A percentile compares a stretch with the other conserved stretches of the same genome.
Evolutionary conservation across 2,329 filamentous ascomycete genomes (phyloP).

Genomic region (Nigrospora oryzae): DNA sequence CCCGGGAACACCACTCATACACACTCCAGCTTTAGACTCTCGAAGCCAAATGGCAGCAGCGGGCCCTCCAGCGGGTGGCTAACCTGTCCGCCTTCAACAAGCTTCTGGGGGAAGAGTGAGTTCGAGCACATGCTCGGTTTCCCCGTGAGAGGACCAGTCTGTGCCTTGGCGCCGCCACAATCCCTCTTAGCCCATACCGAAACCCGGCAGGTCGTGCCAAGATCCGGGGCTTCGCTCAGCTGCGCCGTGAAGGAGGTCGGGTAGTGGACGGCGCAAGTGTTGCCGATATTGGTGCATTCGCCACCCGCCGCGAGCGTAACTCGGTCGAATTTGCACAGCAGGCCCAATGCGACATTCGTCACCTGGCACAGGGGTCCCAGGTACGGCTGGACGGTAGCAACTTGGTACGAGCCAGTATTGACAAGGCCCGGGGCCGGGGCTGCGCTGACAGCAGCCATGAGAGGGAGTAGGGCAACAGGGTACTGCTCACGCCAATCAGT

Average conservation of each 20-base stretch:
- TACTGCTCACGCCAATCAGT: no score
- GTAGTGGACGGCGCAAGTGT: background rate
- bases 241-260: background rate
- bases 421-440: no score
- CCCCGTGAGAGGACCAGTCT: background rate
- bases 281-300: background rate
- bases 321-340: background rate
- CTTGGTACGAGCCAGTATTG: no score
- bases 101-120: background rate
- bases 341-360: background rate
- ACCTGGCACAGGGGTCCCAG: background rate
- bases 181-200: background rate
- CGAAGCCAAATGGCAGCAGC: background rate
- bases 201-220: background rate
- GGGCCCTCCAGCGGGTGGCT: background rate
- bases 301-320: background rate
- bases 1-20: no score
- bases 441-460: no score
- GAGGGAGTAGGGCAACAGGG: no score
- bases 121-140: background rate
- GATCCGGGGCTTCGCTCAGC: background rate
- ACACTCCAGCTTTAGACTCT: background rate
- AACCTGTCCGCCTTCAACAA: background rate
- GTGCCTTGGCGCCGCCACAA: background rate
- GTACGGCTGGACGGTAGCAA: background rate